Evolutionary conservation across 139 green algal genomes (phyloP).

Genomic region (Pycnococcus provasolii): DNA sequence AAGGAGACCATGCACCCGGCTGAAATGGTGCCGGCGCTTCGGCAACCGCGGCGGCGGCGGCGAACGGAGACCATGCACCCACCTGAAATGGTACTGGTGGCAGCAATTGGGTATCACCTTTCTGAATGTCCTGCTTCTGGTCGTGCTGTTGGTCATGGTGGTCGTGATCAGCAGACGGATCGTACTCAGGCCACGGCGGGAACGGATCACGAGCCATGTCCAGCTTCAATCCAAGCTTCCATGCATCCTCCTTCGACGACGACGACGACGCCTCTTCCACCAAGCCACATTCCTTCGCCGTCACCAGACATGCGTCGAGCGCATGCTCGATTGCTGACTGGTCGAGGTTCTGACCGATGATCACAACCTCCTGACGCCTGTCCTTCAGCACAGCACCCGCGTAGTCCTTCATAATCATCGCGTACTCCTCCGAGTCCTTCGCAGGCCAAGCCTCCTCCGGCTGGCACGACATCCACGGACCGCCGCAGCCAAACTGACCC

Average conservation of each 20-base stretch:
- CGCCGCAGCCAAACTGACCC: conserved; percentile 85
- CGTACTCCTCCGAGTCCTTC: conserved; percentile 38
- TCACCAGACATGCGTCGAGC: conserved; percentile 13
- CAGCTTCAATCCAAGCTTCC: conserved; percentile 10
- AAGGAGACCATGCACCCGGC: neutral
- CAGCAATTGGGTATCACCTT: neutral
- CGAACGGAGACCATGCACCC: neutral
- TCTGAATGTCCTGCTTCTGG: neutral
- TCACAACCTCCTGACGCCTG: conserved; percentile 84
- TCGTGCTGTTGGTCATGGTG: no score
- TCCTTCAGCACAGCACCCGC: conserved; percentile 45
- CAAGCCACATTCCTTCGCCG: neutral
- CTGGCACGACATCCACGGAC: conserved; percentile 65
- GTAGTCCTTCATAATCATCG: conserved; percentile 61
- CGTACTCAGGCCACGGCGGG: neutral
- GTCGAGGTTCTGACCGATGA: conserved; percentile 55
- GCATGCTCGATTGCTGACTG: conserved; percentile 1
- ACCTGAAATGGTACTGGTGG: neutral
- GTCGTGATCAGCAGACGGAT: no score
- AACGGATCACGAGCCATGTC: neutral
- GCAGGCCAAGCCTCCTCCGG: conserved; percentile 63
- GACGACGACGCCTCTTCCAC: neutral
- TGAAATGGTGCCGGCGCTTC: neutral
- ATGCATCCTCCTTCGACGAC: conserved; percentile 7
- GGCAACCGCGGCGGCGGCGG: no score